phyloP scores from a whole-genome alignment of 2,329 filamentous ascomycete genomes.

The Paecilomyces sp. region DNA sequence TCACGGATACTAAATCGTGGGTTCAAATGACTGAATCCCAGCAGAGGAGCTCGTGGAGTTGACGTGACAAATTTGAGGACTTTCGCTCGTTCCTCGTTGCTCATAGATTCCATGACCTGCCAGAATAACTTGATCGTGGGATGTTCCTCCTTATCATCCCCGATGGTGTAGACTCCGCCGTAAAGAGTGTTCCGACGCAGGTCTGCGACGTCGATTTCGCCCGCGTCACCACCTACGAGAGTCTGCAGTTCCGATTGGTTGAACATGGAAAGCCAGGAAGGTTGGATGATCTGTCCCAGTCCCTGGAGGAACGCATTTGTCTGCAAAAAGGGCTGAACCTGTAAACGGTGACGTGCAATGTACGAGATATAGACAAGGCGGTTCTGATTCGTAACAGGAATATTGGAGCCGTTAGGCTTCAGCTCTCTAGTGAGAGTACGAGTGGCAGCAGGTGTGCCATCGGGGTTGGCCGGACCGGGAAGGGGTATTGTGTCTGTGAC shows the following conservation, averaged over 20 bases:
- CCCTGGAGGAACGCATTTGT: slow-evolving; percentile 83
- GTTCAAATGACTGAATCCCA: slow-evolving; percentile 80
- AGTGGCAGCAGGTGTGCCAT: slow-evolving; percentile 26
- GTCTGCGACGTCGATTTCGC: slow-evolving; percentile 80
- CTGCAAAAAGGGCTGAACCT: slow-evolving; percentile 70
- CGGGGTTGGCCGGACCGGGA: slow-evolving; percentile 32
- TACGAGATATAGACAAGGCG: slow-evolving; percentile 90
- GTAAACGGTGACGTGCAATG: slow-evolving; percentile 78
- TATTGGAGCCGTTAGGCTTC: slow-evolving; percentile 67
- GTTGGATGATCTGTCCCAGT: slow-evolving; percentile 79
- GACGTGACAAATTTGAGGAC: slow-evolving; percentile 95
- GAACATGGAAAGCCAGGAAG: slow-evolving; percentile 95
- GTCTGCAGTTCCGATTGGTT: slow-evolving; percentile 93
- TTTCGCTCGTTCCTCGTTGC: slow-evolving; percentile 69
- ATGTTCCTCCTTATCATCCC: slow-evolving; percentile 83
- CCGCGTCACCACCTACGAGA: slow-evolving; percentile 79
- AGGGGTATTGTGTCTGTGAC: slow-evolving; percentile 62
- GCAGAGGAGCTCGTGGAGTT: slow-evolving; percentile 78
- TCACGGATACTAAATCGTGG: slow-evolving; percentile 88
- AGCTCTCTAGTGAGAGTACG: slow-evolving; percentile 67
- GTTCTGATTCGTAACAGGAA: slow-evolving; percentile 82
- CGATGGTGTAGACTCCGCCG: slow-evolving; percentile 78
- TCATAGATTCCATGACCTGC: slow-evolving; percentile 72
- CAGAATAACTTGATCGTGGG: slow-evolving; percentile 82
- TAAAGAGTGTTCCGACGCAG: slow-evolving; percentile 78